A percentile compares a stretch with the other conserved stretches of the same genome.
Evolutionary conservation across 305 asterid genomes (phyloP).

Genomic region (Withania somnifera): DNA sequence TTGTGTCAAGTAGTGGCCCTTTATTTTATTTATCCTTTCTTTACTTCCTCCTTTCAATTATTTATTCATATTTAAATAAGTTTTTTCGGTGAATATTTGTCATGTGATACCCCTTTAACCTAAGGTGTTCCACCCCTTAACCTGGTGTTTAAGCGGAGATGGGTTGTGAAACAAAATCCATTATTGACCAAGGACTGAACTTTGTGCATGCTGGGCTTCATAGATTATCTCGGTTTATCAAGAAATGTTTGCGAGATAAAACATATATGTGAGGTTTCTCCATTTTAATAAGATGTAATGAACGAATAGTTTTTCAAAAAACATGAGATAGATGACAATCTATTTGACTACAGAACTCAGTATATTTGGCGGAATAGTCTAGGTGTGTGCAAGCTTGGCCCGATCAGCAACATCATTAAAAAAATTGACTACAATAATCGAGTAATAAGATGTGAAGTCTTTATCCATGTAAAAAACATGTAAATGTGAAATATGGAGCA

Average conservation of each 20-base stretch:
- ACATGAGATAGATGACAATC: neutral
- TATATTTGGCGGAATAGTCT: neutral
- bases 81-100: too few relatives aligned
- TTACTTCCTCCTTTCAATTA: too few relatives aligned
- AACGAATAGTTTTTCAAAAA: neutral
- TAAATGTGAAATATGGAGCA: neutral
- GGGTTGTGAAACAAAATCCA: neutral
- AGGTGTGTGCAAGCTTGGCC: neutral
- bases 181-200: neutral
- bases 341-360: neutral
- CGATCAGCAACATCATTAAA: neutral
- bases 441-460: neutral
- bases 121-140: too few relatives aligned
- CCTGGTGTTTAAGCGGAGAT: neutral
- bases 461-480: neutral
- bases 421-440: neutral
- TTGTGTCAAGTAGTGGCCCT: too few relatives aligned
- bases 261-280: neutral
- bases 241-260: neutral
- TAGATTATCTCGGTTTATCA: neutral
- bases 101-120: too few relatives aligned
- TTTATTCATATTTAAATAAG: too few relatives aligned
- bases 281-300: neutral
- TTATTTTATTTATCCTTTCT: too few relatives aligned
- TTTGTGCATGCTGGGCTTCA: neutral